Base-by-base conservation (phyloP, 306 rosid species). In the Medicago ruthenica region DNA sequence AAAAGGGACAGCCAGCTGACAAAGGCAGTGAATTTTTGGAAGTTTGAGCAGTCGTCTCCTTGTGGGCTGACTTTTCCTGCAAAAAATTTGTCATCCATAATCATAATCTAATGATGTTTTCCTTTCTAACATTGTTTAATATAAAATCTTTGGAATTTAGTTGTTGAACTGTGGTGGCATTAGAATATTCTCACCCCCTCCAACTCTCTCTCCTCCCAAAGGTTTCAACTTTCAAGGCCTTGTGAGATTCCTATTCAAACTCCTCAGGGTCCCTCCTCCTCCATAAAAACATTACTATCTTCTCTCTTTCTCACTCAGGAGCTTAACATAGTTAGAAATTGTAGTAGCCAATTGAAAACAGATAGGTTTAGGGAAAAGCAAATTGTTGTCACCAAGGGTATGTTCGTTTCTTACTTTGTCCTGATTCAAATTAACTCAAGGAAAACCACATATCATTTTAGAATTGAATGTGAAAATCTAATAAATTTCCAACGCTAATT, bases 21-120 rank as follows among this genome's bases (percentile, higher is more conserved):
- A 87, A 93, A 90, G 84, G 83, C 95, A 89, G 97, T 93, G 97
- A 91, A 93, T 93, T 84, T 91, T 91, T 93, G 81, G 98, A 87
- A 85, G 87, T 84, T 67, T 75, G 98, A 86, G 95, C 83, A 81
- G 86, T 86, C 97, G 93, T 91, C 89, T 74, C 71, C 68, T 85
- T 89, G 88, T 80, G 97, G 82, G 98, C 98, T 93, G 97, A 93
- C 98, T 89, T 93, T 81, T 73, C 78, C 89, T 85, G 86, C 84
- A 73, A 45, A 68, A 34, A 21, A 50, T 60, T 72, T 61, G 55
- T 16, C 68, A 75, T 79, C 85, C 86, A 85, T 93, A 88, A 93
- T 93, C 93, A 93, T 91, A 89, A 87, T 93, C 90, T 87, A 93
- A 93, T 93, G 77, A 93, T 93, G 83, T 87, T 79, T 53, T 82